A percentile compares a stretch with the other conserved stretches of the same genome.
phyloP scores from a whole-genome alignment of 352 stramenopile genomes.

The Globisporangium parvum region DNA sequence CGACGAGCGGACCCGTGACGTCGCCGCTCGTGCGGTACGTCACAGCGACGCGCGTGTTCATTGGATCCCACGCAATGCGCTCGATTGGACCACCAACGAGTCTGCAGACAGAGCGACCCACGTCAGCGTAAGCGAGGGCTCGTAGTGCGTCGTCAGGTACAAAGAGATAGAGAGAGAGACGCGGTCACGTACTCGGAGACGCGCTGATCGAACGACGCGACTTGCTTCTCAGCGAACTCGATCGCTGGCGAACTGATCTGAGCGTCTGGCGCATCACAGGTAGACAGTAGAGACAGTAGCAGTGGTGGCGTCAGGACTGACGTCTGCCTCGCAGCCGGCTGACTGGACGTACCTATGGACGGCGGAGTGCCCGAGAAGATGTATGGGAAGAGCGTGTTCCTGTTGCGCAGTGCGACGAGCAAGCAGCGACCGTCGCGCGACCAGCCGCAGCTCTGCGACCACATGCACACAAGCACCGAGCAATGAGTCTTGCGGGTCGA shows the following conservation, averaged over 20 bases:
- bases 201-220: conserved; percentile 58
- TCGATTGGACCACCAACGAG: conserved; percentile 55
- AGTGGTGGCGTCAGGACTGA: not conserved
- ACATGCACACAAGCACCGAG: not conserved
- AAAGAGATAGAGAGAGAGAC: not conserved
- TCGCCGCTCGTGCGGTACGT: conserved; percentile 34
- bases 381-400: conserved; percentile 60
- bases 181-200: conserved; percentile 33
- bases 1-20: conserved; percentile 44
- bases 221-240: conserved; percentile 57
- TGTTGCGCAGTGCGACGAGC: conserved; percentile 58
- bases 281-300: not conserved
- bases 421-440: conserved; percentile 63
- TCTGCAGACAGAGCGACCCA: conserved; percentile 15
- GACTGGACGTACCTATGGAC: conserved; percentile 48
- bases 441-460: conserved; percentile 61
- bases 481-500: not conserved
- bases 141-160: not conserved
- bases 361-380: conserved; percentile 51
- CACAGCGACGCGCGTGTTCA: conserved; percentile 51
- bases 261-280: conserved; percentile 27
- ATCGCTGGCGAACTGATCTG: conserved; percentile 67
- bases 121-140: not conserved
- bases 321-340: too few relatives aligned
- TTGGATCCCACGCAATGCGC: conserved; percentile 68